Evolutionary conservation across 116 monocot species (phyloP).

Genomic region (Cymodocea nodosa): DNA sequence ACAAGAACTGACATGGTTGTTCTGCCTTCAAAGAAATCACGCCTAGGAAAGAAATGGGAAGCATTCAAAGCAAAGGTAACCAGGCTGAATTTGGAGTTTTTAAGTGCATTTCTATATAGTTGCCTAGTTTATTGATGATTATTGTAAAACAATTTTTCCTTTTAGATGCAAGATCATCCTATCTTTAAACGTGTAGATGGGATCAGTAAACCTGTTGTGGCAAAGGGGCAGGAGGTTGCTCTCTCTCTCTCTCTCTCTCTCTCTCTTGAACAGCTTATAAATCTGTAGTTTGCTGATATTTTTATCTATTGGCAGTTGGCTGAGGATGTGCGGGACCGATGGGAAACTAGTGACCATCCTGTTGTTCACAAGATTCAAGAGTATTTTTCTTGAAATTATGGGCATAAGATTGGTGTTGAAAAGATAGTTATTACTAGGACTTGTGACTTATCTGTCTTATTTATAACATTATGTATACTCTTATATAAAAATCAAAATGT

Average conservation of each 20-base stretch:
- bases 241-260: neutral
- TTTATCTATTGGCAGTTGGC: conserved; percentile 41
- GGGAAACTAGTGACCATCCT: conserved; percentile 93
- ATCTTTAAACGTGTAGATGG: conserved; percentile 59
- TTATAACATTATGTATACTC: too few species aligned
- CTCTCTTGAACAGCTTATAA: neutral
- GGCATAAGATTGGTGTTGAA: too few species aligned
- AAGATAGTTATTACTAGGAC: too few species aligned
- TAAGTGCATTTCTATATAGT: neutral
- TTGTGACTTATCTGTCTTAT: too few species aligned
- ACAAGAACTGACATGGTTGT: conserved; percentile 74
- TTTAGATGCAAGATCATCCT: conserved; percentile 80
- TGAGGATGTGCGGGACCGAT: conserved; percentile 80
- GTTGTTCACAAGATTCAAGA: conserved; percentile 99
- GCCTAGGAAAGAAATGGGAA: conserved; percentile 82
- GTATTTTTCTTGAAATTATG: conserved; percentile 21
- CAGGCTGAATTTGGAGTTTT: neutral
- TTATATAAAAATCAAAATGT: too few species aligned
- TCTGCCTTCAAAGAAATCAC: conserved; percentile 60
- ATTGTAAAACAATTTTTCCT: neutral
- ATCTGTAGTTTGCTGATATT: neutral
- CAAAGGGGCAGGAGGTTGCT: conserved; percentile 82
- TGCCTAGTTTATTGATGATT: neutral
- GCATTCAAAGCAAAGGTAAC: conserved; percentile 81
- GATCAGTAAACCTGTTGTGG: conserved; percentile 76